phyloP scores from a whole-genome alignment of 768 basidiomycete genomes.

The Russula griseocarnosa region DNA sequence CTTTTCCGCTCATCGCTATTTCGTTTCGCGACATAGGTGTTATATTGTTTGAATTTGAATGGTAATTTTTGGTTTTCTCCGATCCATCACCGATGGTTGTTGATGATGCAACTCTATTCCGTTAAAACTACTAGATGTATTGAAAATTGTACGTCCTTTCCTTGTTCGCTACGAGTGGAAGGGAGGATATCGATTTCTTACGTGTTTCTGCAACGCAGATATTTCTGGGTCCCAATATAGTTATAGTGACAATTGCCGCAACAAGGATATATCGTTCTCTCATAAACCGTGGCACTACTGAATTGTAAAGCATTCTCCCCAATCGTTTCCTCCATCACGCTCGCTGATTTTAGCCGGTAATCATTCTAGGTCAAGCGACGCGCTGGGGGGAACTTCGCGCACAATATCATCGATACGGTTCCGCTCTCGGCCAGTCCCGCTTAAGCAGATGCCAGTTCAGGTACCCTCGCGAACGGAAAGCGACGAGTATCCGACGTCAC shows the following conservation, averaged over 20 bases:
- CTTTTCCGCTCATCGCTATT: background rate
- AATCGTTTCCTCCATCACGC: background rate
- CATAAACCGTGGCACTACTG: background rate
- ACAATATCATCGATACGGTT: background rate
- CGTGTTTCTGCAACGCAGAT: background rate
- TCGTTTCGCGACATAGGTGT: conserved; percentile 6
- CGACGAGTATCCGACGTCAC: background rate
- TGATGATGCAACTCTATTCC: background rate
- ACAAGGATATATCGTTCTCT: background rate
- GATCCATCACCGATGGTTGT: background rate
- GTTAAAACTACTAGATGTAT: too few relatives aligned
- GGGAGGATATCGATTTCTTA: background rate
- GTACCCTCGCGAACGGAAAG: background rate
- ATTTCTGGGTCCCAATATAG: background rate
- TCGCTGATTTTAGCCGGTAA: background rate
- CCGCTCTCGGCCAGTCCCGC: background rate
- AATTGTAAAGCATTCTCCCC: background rate
- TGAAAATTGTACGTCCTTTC: too few relatives aligned
- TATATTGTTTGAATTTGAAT: conserved; percentile 9
- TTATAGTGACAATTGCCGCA: background rate
- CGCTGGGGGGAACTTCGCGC: too few relatives aligned
- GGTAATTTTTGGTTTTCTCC: background rate
- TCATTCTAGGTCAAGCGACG: background rate
- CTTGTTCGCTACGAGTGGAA: background rate
- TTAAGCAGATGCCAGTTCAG: background rate